Base-by-base conservation (phyloP, 2,329 filamentous ascomycete species). In the Stemphylium lycopersici region DNA sequence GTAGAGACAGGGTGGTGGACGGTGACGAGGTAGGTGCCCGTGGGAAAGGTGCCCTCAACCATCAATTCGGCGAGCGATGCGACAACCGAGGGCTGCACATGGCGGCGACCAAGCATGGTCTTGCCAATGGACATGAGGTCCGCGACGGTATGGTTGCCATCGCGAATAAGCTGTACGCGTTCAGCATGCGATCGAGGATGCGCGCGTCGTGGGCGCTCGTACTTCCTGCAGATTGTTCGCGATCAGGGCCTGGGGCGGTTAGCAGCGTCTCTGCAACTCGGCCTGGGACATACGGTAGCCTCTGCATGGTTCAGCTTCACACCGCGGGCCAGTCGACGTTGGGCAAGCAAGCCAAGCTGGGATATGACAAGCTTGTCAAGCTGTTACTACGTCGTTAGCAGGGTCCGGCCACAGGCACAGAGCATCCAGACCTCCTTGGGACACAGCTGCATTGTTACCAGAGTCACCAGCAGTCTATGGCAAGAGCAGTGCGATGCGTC, bases 291-390 rank as follows among this genome's bases (percentile, higher is more conserved):
- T 77, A 95, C 91, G 63, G 86, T 87, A 58, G 93, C 91, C 80
- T 98, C 93, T 29, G 89, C 83, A 79, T 96, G 91, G 72, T 98
- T 98, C 66, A 98, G 80, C 72, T 88, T 89, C 48, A 97, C 87
- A 46, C 93, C 93, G 68, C 93, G 83, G 29, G 93, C 93, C 63
- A 98, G 86, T 56, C 93, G 86, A 61, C 89, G 85, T 80, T 98
- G 93, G 49, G 93, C 93, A 43, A 97, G 84, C 63, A 89, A 84
- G 66, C 93, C 93, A 58, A 96, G 81, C 77, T 97, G 91, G 49
- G 92, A 90, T 73, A 96, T 93, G 74, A 89, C 84, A 77, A 98
- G 90, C 86, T 98, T 98, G 83, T 98, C 93, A 71, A 98, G 84
- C 93, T 98, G 67, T 60, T 15, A 48, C 56, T 31, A 42, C 42